Base-by-base conservation (phyloP, 805 yeast genomes). In the Candida pini region DNA sequence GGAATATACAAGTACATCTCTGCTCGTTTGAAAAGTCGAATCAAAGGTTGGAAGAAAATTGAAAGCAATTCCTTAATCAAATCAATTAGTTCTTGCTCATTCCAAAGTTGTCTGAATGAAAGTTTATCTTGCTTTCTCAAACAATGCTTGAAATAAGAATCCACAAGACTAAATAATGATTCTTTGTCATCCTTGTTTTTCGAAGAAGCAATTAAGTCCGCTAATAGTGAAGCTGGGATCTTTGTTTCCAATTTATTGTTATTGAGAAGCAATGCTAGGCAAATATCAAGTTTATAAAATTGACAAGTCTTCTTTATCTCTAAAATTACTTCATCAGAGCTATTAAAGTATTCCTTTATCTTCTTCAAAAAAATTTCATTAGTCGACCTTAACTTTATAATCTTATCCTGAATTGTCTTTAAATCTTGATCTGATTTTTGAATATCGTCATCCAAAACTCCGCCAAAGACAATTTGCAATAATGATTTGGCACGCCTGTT, bases 51-150 rank as follows among this genome's bases (percentile, higher is more conserved):
- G 53, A 82, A 84, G 42, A 84, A 77, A 43, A 83, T 64, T 2
- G 85, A 65, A 30, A 92, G 68, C 19, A 87, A 64, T 31, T 84
- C 85, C 44, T 82, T 82, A 38, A 89, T 64, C 27, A 90, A 67
- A 24, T 69, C 69, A n/a, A 88, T 78, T 30, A 94, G 63, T 44
- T 83, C 85, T 0, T 90, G 87, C 47, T 89, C 95, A 30, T 76
- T 77, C 95, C 96, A 86, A 28, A 89, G 54, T 50, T 80, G 79
- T 48, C 78, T 78, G 65, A 89, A 59, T 28, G 81, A 62, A 36
- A 77, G 75, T 53, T 86, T 88, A 52, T 90, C 98, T 24, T 76
- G 73, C 38, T 75, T 79, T 23, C 92, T 71, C 1, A 84, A 63
- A 43, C 71, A 71, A 13, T 82, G 58, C 40, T 73, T 78, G 58